Evolutionary conservation across 2,329 filamentous ascomycete genomes (phyloP), one percentile per base, ranked within the genome.

Genomic region (Trichoderma gracile): DNA sequence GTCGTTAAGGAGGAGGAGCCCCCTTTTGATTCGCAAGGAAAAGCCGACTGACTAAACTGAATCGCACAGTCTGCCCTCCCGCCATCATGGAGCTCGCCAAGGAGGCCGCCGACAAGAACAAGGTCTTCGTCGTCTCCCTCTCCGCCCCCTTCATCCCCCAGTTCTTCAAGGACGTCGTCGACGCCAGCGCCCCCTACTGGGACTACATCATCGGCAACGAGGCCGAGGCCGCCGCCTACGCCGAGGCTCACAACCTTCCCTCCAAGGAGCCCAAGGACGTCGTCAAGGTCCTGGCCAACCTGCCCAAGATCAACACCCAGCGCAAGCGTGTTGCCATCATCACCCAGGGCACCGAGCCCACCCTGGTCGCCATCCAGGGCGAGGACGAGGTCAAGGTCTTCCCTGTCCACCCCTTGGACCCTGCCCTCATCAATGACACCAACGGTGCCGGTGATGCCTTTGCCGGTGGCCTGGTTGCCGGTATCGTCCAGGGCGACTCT

Each of bases 191-290:
- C 60, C 90, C 91, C 33, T 97, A 97, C 86, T 96, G 93, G 84
- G 93, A 98, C 81, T 96, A 94, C 80, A 84, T 98, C 67, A 91
- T 99, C 77, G 94, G 93, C 75, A 99, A 99, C 81, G 95, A 99
- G 87, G 91, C 91, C 69, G 95, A 99, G 82, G 94, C 93, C 55
- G 86, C 88, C 71, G 84, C 93, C 64, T 99, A 94, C 80, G 91
- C 93, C 69, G 89, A 93, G 77, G 88, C 88, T 65, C 93, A 97
- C 79, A 82, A 82, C 70, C 84, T 95, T 72, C 82, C 83, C 70
- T 89, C 86, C 71, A 90, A 88, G 72, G 89, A 94, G 77, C 86
- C 97, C 74, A 86, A 89, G 75, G 89, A 91, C 78, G 94, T 98
- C 73, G 93, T 91, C 71, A 89, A 91, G 82, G 82, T 88, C 77